These are phyloP conservation scores for Edaphochlamys debaryana DNA, from an alignment of 139 green algal species.

Conservation along the genomic window DNA sequence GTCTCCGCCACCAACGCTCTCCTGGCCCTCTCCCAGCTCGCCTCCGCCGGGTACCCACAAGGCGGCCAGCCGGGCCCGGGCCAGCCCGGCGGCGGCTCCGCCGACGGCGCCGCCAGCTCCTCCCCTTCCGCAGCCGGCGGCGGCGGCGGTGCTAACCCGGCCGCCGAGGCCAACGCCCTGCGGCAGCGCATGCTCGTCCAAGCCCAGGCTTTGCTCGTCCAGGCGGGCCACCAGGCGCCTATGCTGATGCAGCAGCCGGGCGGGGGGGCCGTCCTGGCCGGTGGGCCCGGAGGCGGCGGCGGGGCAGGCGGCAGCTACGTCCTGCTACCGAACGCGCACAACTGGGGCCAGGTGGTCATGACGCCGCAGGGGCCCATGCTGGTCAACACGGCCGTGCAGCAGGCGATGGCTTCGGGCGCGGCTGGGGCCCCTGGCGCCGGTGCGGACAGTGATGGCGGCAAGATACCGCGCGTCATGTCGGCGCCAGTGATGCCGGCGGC, in stretches of 20 bases:
- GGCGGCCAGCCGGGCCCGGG: no score
- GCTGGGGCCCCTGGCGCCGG: no score
- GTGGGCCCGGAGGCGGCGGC: no score
- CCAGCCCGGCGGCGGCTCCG: background rate
- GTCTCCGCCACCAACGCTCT: background rate
- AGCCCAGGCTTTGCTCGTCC: background rate
- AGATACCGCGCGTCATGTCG: conserved; percentile 15
- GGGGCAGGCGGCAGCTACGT: no score
- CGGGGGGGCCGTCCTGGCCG: no score
- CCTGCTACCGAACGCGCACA: no score
- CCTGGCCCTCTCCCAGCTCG: background rate
- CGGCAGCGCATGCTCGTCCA: conserved; percentile 1
- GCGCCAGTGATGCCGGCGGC: conserved; percentile 3
- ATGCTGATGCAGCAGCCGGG: no score
- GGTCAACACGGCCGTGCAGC: no score
- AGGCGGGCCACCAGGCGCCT: no score
- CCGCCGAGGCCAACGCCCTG: background rate
- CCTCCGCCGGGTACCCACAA: background rate
- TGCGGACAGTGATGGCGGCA: background rate
- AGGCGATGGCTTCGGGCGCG: no score
- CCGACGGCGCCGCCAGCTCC: background rate
- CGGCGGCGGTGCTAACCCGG: background rate
- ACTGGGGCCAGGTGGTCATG: no score
- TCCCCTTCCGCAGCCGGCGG: background rate
- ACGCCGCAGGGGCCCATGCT: no score